Evolutionary conservation across 1,139 yeast genomes (phyloP), one percentile per base, ranked within the genome.

Genomic region (Debaryomyces robertsiae): DNA sequence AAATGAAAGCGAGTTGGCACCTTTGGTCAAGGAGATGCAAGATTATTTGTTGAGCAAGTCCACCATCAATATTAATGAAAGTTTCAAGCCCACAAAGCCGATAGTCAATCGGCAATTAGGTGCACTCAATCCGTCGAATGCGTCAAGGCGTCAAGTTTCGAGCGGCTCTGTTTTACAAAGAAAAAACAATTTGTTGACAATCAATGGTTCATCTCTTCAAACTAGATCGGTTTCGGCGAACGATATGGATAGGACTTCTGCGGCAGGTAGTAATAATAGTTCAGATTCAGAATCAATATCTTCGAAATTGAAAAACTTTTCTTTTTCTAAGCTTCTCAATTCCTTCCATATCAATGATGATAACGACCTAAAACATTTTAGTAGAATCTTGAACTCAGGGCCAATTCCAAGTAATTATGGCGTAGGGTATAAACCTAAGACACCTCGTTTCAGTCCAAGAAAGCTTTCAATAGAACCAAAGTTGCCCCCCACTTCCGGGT

Each of bases 401-500:
- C 79, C 81, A 1, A 54, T 70, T 3, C 65, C 73, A 3, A 57
- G 73, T n/a, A 67, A 64, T 16, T 78, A 77, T 53, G 81, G 80
- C 2, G 60, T 65, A n/a, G 78, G 74, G 45, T 70, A 65, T 32
- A 65, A 61, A 40, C 83, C 84, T 4, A 65, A 64, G 25, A 73
- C 83, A 1, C 80, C 82, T 6, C 65, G 84, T 35, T 83, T 72
- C 49, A 64, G 55, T 18, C 63, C 68, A 4, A 59, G 77, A 35
- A 67, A 68, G 47, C 48, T 67, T 22, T 45, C 58, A 3, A 51
- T 67, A 3, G 58, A 61, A 29, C 77, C 82, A 2, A 64, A 62
- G n/a, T 55, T 84, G 7, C 91, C 95, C 0, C 63, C 83, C 17
- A 72, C 74, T 11, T 84, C 95, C 15, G 83, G 84, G 3, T 91